A percentile compares a stretch with the other conserved stretches of the same genome.
phyloP scores from a whole-genome alignment of 306 rosid species.

The Fragaria vesca region DNA sequence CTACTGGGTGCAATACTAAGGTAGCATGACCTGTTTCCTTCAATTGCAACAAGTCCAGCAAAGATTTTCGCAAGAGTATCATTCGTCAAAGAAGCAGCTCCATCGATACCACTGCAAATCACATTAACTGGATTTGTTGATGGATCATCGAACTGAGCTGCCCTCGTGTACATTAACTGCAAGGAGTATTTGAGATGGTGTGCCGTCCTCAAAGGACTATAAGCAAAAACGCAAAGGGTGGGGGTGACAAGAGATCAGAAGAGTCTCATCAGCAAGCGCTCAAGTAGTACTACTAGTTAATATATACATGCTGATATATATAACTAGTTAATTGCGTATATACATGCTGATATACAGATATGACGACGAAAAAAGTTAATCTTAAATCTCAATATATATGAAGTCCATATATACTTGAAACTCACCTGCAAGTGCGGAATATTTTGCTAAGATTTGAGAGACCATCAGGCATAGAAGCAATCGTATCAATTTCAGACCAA shows the following conservation, averaged over 20 bases:
- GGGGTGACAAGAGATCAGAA: neutral
- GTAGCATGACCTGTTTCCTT: conserved; percentile 40
- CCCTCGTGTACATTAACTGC: neutral
- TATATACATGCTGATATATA: too few relatives aligned
- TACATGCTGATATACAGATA: too few relatives aligned
- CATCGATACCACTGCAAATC: conserved; percentile 50
- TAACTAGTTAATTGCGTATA: neutral
- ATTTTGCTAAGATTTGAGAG: conserved; percentile 39
- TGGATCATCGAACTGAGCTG: conserved; percentile 52
- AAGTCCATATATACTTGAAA: neutral
- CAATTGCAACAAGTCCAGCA: conserved; percentile 45
- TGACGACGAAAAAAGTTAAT: neutral
- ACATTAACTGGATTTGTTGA: conserved; percentile 40
- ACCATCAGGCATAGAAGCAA: conserved; percentile 37
- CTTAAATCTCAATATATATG: neutral
- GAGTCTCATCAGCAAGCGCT: too few relatives aligned
- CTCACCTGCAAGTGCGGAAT: conserved; percentile 49
- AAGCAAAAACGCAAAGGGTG: neutral
- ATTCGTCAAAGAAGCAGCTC: conserved; percentile 22
- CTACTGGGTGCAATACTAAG: conserved; percentile 13
- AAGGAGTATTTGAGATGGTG: conserved; percentile 29
- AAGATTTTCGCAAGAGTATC: conserved; percentile 38
- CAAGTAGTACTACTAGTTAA: too few relatives aligned
- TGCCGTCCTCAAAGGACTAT: conserved; percentile 33
- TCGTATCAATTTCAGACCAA: conserved; percentile 50